A percentile compares a stretch with the other conserved stretches of the same genome.
Conservation (phyloP, 140 eudicot species). For the Stevia rebaudiana region DNA sequence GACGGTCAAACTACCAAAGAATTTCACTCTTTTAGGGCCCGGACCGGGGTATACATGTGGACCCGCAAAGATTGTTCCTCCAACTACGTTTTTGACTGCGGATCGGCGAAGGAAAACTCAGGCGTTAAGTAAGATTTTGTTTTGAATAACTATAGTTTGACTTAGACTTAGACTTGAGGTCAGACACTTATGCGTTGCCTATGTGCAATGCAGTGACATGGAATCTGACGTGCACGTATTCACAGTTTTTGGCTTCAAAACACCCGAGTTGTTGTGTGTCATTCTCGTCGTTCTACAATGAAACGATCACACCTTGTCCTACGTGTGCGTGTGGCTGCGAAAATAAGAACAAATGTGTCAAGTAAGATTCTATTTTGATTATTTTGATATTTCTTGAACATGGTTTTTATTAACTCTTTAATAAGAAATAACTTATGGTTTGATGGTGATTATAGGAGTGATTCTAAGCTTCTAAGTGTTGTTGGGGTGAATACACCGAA, state of each 20-base stretch:
- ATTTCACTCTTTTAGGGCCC: conserved; percentile 75
- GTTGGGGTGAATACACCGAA: conserved; percentile 78
- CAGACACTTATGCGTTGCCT: no score
- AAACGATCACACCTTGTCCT: conserved; percentile 79
- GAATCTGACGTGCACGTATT: conserved; percentile 88
- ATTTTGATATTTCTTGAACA: background rate
- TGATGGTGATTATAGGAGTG: conserved; percentile 46
- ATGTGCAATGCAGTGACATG: conserved; percentile 99
- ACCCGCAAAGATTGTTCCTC: conserved; percentile 62
- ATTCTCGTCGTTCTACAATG: conserved; percentile 80
- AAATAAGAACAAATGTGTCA: conserved; percentile 76
- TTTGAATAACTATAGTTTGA: no score
- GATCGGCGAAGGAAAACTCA: conserved; percentile 86
- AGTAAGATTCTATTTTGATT: conserved; percentile 43
- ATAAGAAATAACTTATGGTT: conserved; percentile 6
- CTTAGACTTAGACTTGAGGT: no score
- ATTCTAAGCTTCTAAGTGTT: conserved; percentile 60
- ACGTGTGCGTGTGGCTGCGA: conserved; percentile 92
- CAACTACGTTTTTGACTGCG: conserved; percentile 45
- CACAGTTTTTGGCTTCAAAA: conserved; percentile 78
- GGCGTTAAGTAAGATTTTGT: conserved; percentile 94
- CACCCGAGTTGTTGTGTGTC: conserved; percentile 93
- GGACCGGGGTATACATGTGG: conserved; percentile 96
- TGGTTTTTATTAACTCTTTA: background rate
- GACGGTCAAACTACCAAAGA: conserved; percentile 74